Percentiles rank a stretch among this genome's conserved stretches.
Evolutionary conservation across 2,329 filamentous ascomycete genomes (phyloP).

Genomic region (Mollisia scopiformis): DNA sequence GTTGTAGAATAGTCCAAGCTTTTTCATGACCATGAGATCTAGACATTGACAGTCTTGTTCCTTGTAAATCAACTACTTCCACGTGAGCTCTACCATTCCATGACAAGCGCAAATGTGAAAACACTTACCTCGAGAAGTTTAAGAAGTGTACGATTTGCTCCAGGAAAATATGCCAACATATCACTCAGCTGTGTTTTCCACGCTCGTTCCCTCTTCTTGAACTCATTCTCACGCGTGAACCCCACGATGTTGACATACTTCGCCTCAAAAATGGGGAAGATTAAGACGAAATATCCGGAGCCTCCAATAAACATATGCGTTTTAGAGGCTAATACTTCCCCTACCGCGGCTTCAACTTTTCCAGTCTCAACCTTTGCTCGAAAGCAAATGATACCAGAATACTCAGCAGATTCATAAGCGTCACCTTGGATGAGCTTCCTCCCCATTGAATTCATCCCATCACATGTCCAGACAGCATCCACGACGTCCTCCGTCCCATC

Average conservation of each 20-base stretch:
- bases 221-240: constrained; percentile 10
- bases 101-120: background rate
- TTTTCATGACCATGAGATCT: constrained; percentile 8
- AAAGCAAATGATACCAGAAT: constrained; percentile 8
- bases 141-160: constrained; percentile 9
- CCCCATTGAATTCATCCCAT: constrained; percentile 20
- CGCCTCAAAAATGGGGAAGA: constrained; percentile 7
- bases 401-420: constrained; percentile 8
- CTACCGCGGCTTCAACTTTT: constrained; percentile 4
- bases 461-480: constrained; percentile 15
- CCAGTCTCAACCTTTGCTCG: too few relatives aligned
- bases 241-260: constrained; percentile 11
- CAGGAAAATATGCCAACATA: constrained; percentile 13
- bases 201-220: constrained; percentile 14
- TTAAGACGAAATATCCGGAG: constrained; percentile 11
- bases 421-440: constrained; percentile 12
- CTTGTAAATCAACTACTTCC: constrained; percentile 4
- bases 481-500: constrained; percentile 10
- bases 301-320: constrained; percentile 18
- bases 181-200: constrained; percentile 14
- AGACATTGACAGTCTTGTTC: constrained; percentile 12
- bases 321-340: constrained; percentile 11
- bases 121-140: constrained; percentile 10
- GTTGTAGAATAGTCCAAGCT: constrained; percentile 10
- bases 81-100: background rate